phyloP scores from a whole-genome alignment of 768 basidiomycete genomes.

The Phylloporus sp. region DNA sequence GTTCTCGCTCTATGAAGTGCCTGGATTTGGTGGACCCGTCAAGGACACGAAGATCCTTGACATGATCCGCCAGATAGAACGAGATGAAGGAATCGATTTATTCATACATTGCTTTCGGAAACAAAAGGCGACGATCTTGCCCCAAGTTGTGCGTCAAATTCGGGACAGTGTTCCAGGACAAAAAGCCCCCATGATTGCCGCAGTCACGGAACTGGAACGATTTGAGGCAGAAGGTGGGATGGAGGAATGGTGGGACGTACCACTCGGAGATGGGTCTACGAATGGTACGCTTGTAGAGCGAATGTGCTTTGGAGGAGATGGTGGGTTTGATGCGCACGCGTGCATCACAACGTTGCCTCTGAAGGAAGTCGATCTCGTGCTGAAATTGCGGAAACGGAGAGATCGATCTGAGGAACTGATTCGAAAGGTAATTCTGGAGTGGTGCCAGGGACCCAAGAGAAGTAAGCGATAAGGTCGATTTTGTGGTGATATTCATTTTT shows the following conservation, averaged over 20 bases:
- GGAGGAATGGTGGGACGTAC: conserved; percentile 31
- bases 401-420: conserved; percentile 15
- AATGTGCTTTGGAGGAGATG: conserved; percentile 18
- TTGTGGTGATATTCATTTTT: too few relatives aligned
- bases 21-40: conserved; percentile 15
- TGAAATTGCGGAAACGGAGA: conserved; percentile 17
- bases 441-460: conserved; percentile 12
- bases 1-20: conserved; percentile 20
- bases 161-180: not conserved
- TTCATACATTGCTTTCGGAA: conserved; percentile 25
- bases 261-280: conserved; percentile 1
- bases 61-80: conserved; percentile 13
- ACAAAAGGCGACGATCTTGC: conserved; percentile 14
- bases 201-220: conserved; percentile 26
- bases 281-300: conserved; percentile 32
- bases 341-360: conserved; percentile 36
- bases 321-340: conserved; percentile 31
- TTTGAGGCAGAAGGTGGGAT: conserved; percentile 20
- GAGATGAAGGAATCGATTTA: conserved; percentile 15
- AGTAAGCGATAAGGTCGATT: conserved; percentile 15
- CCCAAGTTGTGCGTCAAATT: conserved; percentile 7
- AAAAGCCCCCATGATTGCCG: conserved; percentile 20
- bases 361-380: conserved; percentile 10
- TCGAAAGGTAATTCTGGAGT: conserved; percentile 9
- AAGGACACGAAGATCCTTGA: conserved; percentile 13